phyloP scores from a whole-genome alignment of 768 basidiomycete genomes.

The Trametes coccinea region DNA sequence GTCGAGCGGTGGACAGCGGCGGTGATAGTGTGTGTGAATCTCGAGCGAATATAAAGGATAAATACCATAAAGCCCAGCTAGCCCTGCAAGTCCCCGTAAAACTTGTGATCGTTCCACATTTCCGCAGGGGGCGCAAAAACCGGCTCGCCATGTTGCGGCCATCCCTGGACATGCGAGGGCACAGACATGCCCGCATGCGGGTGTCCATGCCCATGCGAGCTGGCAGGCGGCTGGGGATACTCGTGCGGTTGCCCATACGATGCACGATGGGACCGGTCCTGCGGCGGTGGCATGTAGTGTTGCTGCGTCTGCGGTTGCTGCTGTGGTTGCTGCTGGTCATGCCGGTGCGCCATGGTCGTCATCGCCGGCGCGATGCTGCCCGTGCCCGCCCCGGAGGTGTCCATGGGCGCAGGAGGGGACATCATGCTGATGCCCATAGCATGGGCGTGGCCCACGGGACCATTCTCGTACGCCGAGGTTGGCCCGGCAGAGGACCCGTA shows the following conservation, averaged over 20 bases:
- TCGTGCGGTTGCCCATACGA: slow-evolving; percentile 10
- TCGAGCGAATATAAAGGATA: slow-evolving; percentile 4
- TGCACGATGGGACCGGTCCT: slow-evolving; percentile 1
- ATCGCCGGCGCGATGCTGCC: slow-evolving; percentile 11
- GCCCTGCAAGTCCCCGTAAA: background rate
- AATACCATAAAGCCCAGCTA: background rate
- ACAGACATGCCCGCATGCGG: slow-evolving; percentile 2
- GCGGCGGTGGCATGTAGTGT: slow-evolving; percentile 1
- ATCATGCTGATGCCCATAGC: slow-evolving; percentile 12
- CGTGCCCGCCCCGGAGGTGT: background rate
- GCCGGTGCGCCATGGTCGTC: slow-evolving; percentile 11
- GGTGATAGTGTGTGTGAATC: too few relatives aligned
- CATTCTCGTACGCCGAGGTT: slow-evolving; percentile 17
- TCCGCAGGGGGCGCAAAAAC: background rate
- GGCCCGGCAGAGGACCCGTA: slow-evolving; percentile 17
- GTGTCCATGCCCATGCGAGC: slow-evolving; percentile 4
- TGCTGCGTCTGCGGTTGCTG: background rate
- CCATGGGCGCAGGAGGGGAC: slow-evolving; percentile 4
- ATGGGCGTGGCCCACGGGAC: slow-evolving; percentile 7
- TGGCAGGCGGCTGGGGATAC: slow-evolving; percentile 2
- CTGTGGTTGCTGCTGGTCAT: slow-evolving; percentile 6
- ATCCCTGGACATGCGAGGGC: slow-evolving; percentile 4
- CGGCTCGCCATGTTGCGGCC: slow-evolving; percentile 3
- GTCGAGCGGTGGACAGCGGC: too few relatives aligned
- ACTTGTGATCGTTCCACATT: slow-evolving; percentile 12